Evolutionary conservation across 306 rosid species (phyloP).

Genomic region (Urtica urens): DNA sequence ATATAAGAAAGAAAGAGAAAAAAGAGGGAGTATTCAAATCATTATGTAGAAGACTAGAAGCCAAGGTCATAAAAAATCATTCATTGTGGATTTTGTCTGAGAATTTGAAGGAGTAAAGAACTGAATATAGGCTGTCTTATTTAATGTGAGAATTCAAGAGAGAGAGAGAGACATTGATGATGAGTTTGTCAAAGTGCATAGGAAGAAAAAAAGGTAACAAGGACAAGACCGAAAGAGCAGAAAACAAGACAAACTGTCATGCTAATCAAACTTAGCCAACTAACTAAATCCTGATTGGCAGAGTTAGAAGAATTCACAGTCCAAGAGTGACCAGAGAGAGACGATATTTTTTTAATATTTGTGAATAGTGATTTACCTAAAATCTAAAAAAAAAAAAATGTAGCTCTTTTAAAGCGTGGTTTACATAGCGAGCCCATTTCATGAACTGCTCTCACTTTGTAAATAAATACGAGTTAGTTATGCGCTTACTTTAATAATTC

Average conservation of each 20-base stretch:
- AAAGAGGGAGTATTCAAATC: not conserved
- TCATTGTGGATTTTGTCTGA: slow-evolving; percentile 11
- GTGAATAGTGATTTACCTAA: slow-evolving; percentile 11
- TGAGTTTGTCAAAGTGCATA: slow-evolving; percentile 9
- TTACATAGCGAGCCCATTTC: not conserved
- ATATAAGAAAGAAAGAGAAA: not conserved
- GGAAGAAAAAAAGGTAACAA: slow-evolving; percentile 7
- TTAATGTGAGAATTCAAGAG: slow-evolving; percentile 8
- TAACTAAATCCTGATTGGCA: slow-evolving; percentile 23
- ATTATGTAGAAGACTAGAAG: not conserved
- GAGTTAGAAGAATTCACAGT: slow-evolving; percentile 19
- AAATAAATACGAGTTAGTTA: too few species aligned
- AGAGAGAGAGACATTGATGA: slow-evolving; percentile 4
- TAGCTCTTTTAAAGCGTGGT: slow-evolving; percentile 2
- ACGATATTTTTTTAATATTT: not conserved
- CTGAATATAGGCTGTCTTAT: slow-evolving; percentile 12
- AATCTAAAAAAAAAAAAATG: slow-evolving; percentile 8
- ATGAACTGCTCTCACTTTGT: not conserved
- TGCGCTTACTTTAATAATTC: too few species aligned
- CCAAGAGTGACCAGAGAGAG: slow-evolving; percentile 4
- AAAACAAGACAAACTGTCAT: slow-evolving; percentile 20
- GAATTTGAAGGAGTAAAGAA: slow-evolving; percentile 19
- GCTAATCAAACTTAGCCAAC: slow-evolving; percentile 20
- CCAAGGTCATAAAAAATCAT: not conserved
- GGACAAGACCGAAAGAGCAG: slow-evolving; percentile 10